These are phyloP conservation scores for Breynia disticha DNA, from an alignment of 441 rosid genomes.

Conservation along the genomic window DNA sequence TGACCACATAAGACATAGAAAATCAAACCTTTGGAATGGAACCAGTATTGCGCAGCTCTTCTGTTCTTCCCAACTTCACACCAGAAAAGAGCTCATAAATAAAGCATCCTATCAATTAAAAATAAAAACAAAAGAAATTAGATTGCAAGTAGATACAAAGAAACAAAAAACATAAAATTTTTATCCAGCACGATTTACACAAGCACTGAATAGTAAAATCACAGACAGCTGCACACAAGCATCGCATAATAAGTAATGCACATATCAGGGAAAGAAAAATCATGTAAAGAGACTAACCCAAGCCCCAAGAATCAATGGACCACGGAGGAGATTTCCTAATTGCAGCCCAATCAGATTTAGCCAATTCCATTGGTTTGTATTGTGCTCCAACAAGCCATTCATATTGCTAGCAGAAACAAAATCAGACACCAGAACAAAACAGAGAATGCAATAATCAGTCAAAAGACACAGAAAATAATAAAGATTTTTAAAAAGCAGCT, in stretches of 20 bases:
- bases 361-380: constrained; percentile 88
- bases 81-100: constrained; percentile 92
- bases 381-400: constrained; percentile 93
- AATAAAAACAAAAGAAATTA: constrained; percentile 15
- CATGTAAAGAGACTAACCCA: constrained; percentile 48
- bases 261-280: not conserved
- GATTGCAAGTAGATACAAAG: constrained; percentile 1
- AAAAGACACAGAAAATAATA: too few species aligned
- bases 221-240: not conserved
- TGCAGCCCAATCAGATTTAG: constrained; percentile 84
- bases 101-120: constrained; percentile 57
- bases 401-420: constrained; percentile 52
- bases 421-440: not conserved
- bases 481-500: too few species aligned
- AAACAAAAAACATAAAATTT: not conserved
- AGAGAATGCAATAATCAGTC: too few species aligned
- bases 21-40: constrained; percentile 88
- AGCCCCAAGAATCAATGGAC: constrained; percentile 99
- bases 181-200: not conserved
- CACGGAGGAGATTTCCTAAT: constrained; percentile 97
- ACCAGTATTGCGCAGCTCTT: constrained; percentile 86
- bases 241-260: not conserved
- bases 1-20: constrained; percentile 7
- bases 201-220: not conserved
- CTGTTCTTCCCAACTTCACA: constrained; percentile 75